These are phyloP conservation scores for Coemansia sp. DNA, from an alignment of 371 early-diverging fungal genomes.

Conservation along the genomic window DNA sequence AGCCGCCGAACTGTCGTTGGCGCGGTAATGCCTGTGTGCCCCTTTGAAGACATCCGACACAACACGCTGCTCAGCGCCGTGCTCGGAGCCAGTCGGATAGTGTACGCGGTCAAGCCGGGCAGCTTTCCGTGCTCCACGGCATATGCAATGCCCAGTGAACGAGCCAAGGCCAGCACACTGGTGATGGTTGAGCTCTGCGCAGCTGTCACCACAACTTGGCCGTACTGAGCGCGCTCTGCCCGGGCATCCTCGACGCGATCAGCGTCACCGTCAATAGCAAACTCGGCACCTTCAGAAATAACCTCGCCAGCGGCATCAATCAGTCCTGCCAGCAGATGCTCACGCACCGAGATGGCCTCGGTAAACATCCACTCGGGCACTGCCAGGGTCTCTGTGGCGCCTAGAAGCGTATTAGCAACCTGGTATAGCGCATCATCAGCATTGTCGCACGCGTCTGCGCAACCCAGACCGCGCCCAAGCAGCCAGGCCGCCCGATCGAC, in stretches of 20 bases:
- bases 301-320: constrained; percentile 5
- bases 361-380: constrained; percentile 17
- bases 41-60: background rate
- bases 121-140: background rate
- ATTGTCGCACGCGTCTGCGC: background rate
- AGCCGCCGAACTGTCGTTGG: constrained; percentile 8
- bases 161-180: constrained; percentile 7
- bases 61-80: constrained; percentile 27
- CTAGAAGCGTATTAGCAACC: background rate
- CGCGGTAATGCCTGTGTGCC: background rate
- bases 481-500: background rate
- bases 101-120: background rate
- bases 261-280: too few relatives aligned
- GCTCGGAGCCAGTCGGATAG: constrained; percentile 6
- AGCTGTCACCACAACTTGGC: background rate
- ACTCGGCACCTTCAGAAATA: background rate
- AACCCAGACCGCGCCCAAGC: constrained; percentile 12
- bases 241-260: constrained; percentile 6
- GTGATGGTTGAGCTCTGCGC: background rate
- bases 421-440: background rate
- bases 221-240: constrained; percentile 8
- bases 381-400: background rate
- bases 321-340: constrained; percentile 23
- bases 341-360: constrained; percentile 16
- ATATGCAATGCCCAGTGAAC: constrained; percentile 28